Evolutionary conservation across 768 basidiomycete species (phyloP), one percentile per base, ranked within the genome.

Genomic region (Inosperma sp.): DNA sequence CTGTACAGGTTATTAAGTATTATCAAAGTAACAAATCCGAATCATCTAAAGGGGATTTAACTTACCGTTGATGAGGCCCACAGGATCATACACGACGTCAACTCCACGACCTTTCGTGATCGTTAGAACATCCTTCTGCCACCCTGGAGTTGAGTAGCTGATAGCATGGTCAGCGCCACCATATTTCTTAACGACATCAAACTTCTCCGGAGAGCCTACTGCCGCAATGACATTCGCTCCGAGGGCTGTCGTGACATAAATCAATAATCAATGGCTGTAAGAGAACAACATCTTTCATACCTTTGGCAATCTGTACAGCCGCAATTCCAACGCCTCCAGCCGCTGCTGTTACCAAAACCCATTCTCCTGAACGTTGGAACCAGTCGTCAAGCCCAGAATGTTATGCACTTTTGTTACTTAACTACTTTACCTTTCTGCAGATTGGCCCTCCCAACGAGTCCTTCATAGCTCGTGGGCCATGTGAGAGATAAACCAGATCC

Each of bases 211-310:
- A 13, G 89, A 88, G 22, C 90, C 82, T 17, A 90, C 92, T 0
- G 93, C 94, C 1, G 93, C 96, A 58, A 99, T 97, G 17, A 99
- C 96, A 59, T 81, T 91, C 31, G 90, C 94, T 21, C 93, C 95
- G 40, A 96, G 75, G 7, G 79, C 93, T n/a, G n/a, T n/a, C n/a
- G n/a, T 93, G 52, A 42, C 10, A 43, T 48, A 30, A 51, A 26
- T 36, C 42, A 39, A 22, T 30, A 21, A 25, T 35, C 12, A 22
- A n/a, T 31, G 14, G 21, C 17, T 3, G n/a, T 26, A 25, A 23
- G 30, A 16, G 29, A 47, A 16, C 37, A 43, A 21, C 40, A 35
- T 3, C 21, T 2, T 25, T 34, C 63, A 30, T 27, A 89, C 91
- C 84, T 79, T 96, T 96, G 17, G 92, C 94, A 48, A 97, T 77